Evolutionary conservation across 2,329 filamentous ascomycete genomes (phyloP).

Genomic region (Escovopsis sp.): DNA sequence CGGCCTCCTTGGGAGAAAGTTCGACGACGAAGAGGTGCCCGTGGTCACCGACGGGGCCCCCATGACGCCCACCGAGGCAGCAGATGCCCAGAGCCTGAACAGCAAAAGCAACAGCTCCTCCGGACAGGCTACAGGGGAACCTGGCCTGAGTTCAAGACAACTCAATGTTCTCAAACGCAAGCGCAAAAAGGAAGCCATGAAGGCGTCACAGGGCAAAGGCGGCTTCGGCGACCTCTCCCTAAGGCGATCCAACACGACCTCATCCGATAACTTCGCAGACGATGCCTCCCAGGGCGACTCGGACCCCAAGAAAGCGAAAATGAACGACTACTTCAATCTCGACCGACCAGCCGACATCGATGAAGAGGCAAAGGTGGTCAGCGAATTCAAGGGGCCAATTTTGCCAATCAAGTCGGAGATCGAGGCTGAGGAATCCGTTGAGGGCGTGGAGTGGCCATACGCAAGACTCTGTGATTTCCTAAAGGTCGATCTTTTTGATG

Average conservation of each 20-base stretch:
- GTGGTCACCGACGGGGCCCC: conserved; percentile 34
- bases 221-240: conserved; percentile 76
- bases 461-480: conserved; percentile 89
- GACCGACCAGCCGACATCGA: conserved; percentile 65
- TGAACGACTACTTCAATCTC: conserved; percentile 78
- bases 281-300: conserved; percentile 38
- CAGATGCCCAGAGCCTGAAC: conserved; percentile 18
- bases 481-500: conserved; percentile 83
- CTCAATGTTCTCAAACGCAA: conserved; percentile 91
- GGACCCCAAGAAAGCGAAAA: conserved; percentile 48
- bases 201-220: conserved; percentile 72
- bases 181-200: conserved; percentile 76
- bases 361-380: conserved; percentile 82
- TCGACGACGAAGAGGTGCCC: conserved; percentile 67
- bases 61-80: conserved; percentile 28
- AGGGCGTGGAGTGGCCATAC: conserved; percentile 83
- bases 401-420: conserved; percentile 76
- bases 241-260: conserved; percentile 43
- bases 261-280: conserved; percentile 45
- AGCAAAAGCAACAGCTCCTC: conserved; percentile 23
- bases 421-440: conserved; percentile 58
- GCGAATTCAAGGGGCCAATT: conserved; percentile 80
- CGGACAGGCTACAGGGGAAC: conserved; percentile 40
- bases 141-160: conserved; percentile 75
- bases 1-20: conserved; percentile 69